phyloP scores from a whole-genome alignment of 176 grass and related monocot genomes.

The maize (Zea mays) region Zm-B73-REFERENCE-NAM-5.0 NC_050099.1:71152501-71153000 shows the following conservation, averaged over 20 bases:
- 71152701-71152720: constrained; percentile 6
- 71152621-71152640: not conserved
- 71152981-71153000: not conserved
- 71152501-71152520: not conserved
- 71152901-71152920: not conserved
- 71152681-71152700: not conserved
- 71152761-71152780: not conserved
- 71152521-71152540: not conserved
- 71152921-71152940: not conserved
- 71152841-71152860: not conserved
- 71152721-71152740: not conserved
- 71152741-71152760: not conserved
- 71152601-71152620: not conserved
- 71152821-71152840: not conserved
- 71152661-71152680: not conserved
- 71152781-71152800: not conserved
- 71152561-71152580: not conserved
- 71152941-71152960: not conserved
- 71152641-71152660: not conserved
- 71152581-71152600: not conserved
- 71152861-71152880: not conserved
- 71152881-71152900: not conserved
- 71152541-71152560: not conserved
- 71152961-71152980: not conserved
- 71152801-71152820: not conserved